Percentiles rank a stretch among this genome's conserved stretches.
Evolutionary conservation across 352 stramenopile genomes (phyloP).

Genomic region (Pythium pyrilobum): DNA sequence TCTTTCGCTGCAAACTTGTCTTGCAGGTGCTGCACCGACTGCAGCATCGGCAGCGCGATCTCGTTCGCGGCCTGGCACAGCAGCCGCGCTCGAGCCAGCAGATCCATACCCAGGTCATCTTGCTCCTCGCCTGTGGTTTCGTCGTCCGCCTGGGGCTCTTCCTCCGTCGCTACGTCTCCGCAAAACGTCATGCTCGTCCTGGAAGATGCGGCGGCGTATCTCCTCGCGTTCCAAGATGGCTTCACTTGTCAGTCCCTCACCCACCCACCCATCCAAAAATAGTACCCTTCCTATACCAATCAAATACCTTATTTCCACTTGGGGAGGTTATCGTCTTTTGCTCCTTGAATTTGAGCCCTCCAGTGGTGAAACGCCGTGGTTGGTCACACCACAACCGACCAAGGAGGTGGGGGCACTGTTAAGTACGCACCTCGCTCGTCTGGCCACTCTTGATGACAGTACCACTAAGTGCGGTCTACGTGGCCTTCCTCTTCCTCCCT

Average conservation of each 20-base stretch:
- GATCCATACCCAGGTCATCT: slow-evolving; percentile 11
- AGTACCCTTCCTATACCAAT: too few species aligned
- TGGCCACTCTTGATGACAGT: too few species aligned
- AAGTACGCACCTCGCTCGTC: neutral
- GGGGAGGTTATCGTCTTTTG: neutral
- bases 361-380: too few species aligned
- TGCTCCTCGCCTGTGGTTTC: neutral
- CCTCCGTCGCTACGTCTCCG: neutral
- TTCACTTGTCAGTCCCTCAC: neutral
- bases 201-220: too few species aligned
- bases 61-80: slow-evolving; percentile 22
- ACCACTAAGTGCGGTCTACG: slow-evolving; percentile 21
- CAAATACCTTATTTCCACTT: too few species aligned
- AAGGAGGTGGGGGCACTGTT: too few species aligned
- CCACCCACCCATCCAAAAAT: too few species aligned
- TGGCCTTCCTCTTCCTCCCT: slow-evolving; percentile 11
- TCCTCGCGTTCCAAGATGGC: too few species aligned
- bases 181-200: neutral
- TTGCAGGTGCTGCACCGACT: slow-evolving; percentile 8
- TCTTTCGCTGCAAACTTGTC: slow-evolving; percentile 2
- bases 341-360: too few species aligned
- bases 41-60: slow-evolving; percentile 22
- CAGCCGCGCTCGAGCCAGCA: slow-evolving; percentile 12
- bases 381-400: too few species aligned
- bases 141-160: slow-evolving; percentile 9